A percentile compares a stretch with the other conserved stretches of the same genome.
Conservation (phyloP, 2,329 filamentous ascomycete species). For the Ceratocystis cacaofunesta region DNA sequence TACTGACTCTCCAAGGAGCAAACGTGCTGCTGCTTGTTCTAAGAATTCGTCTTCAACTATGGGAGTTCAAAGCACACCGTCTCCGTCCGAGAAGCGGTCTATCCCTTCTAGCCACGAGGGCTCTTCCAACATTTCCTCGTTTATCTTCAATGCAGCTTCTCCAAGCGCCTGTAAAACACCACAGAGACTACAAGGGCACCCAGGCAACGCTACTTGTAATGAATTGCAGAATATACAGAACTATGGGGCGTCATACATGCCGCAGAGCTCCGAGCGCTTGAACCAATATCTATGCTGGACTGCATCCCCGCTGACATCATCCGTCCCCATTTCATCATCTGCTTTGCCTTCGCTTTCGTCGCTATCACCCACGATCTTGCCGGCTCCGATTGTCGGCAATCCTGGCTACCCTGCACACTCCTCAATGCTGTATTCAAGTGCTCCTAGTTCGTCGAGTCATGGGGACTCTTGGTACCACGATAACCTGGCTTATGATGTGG, state of each 20-base stretch:
- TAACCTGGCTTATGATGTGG: neutral
- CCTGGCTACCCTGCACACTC: neutral
- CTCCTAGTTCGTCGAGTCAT: neutral
- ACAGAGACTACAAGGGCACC: neutral
- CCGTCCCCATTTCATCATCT: neutral
- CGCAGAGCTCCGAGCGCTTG: neutral
- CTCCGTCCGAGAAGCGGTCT: neutral
- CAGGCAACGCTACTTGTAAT: neutral
- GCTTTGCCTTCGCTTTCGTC: neutral
- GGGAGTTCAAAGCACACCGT: neutral
- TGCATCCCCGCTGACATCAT: neutral
- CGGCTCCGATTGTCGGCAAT: neutral
- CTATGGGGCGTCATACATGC: neutral
- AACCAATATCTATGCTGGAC: neutral
- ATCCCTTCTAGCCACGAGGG: neutral
- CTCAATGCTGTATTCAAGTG: neutral
- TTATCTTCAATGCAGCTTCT: neutral
- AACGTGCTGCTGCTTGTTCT: neutral
- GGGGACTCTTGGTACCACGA: neutral
- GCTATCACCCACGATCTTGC: neutral
- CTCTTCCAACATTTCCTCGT: neutral
- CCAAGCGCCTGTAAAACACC: neutral
- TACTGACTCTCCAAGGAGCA: neutral
- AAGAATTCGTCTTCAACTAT: neutral
- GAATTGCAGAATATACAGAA: neutral